Base-by-base conservation (phyloP, 345 rosid genomes). In the Tarenaya hassleriana region DNA sequence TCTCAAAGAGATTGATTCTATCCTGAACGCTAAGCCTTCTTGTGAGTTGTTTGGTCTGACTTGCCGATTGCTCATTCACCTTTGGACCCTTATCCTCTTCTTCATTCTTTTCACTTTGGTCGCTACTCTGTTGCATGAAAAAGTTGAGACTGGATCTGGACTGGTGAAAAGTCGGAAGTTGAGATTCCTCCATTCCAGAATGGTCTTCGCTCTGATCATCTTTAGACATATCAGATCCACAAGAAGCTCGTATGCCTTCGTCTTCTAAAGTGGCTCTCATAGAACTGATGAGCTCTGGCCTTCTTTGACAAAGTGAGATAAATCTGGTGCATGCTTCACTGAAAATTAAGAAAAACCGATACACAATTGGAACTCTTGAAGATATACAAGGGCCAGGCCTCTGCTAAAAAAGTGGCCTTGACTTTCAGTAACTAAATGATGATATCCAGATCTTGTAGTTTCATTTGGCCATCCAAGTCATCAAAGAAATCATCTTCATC, bases 21-120 rank as follows among this genome's bases (percentile, higher is more conserved):
- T 94, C 99, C 77, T 88, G 99, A 65, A 94, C 99, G 47, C 99
- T 94, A 58, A 94, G 99, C 67, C 91, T 71, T 71, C 97, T 81
- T 7, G 80, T 51, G 41, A 84, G 76, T 51, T 78, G 94, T 70
- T 79, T 67, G 5, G 63, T 31, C 68, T 78, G 97, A 63, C 58
- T 69, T 16, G 76, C 61, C 43, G 60, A 16, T 31, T 73, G 58
- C 71, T 83, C 87, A 16, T 56, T 37, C 46, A 52, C 40, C 34
- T 64, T 69, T 34, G 71, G 55, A 41, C 47, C 64, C 62, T 69
- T 69, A 60, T 70, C 69, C 67, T 73, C 77, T 60, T 68, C 86
- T 47, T 71, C 73, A 43, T 70, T 72, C 19, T 79, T 78, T 49
- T 75, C 79, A n/a, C 55, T 58, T 40, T 55, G 58, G 17, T 55